Base-by-base conservation (phyloP, 129 eudicot species). In the Flaveria robusta region DNA sequence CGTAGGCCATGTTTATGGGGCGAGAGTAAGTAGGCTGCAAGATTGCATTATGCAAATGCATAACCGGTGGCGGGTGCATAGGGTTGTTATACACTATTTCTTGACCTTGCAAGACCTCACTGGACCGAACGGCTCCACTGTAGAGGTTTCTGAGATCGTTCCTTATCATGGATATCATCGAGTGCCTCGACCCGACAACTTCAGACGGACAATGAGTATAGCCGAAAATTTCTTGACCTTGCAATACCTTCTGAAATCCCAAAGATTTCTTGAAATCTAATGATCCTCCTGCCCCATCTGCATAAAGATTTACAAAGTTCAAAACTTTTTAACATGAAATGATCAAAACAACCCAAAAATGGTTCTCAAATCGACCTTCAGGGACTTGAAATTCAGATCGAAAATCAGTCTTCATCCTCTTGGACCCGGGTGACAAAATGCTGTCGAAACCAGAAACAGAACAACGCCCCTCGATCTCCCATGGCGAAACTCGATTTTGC, bases 31-130 rank as follows among this genome's bases (percentile, higher is more conserved):
- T 11, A 43, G 47, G 47, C 47, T 43, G 47, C 47, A 43, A 7
- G 47, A 43, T 43, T 43, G 47, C 47, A 43, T 43, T 43, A 9
- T 43, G 47, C 47, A 43, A 11, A 43, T 43, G 47, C 47, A 43
- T 43, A 43, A 43, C 47, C 16, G 82, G 59, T 19, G 82, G 39
- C 14, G 18, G 74, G 80, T 82, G 46, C 45, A 26, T 46, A 77
- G 66, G 78, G 75, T 82, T 49, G 87, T 43, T 43, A 43, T 11
- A 56, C 24, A 68, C 29, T 18, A 82, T 88, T 94, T 94, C 98
- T 91, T 91, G 98, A 91, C 97, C 98, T 94, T 95, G 99, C 93
- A 91, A 95, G 96, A 95, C 99, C 99, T 77, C 82, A 55, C 66
- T 83, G 83, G 81, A 87, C 70, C 86, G 72, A 47, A 54, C 83